A percentile compares a stretch with the other conserved stretches of the same genome.
These are phyloP conservation scores for Ligustrum vulgare DNA, from an alignment of 257 asterid species.

Conservation along the genomic window DNA sequence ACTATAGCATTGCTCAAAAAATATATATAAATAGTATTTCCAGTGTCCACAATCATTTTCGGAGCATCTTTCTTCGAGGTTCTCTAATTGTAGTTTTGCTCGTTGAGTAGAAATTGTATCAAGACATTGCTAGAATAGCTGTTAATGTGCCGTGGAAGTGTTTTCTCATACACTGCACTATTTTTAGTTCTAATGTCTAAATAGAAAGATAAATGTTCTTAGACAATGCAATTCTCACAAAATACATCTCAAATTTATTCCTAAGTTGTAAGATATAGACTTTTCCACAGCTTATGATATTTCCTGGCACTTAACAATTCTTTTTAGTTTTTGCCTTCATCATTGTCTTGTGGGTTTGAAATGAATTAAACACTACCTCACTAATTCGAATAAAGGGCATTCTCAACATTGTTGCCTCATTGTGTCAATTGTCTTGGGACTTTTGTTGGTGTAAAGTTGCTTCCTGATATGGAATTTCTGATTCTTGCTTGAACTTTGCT, in stretches of 20 bases:
- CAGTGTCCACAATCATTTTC: neutral
- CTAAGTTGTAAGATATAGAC: neutral
- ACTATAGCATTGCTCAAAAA: too few species aligned
- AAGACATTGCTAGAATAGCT: neutral
- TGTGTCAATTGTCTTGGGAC: constrained; percentile 5
- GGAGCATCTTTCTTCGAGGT: neutral
- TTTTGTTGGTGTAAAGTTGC: constrained; percentile 19
- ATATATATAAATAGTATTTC: neutral
- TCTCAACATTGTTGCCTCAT: neutral
- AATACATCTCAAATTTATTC: neutral
- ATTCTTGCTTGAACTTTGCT: constrained; percentile 16
- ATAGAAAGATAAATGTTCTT: neutral
- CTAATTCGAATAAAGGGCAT: neutral
- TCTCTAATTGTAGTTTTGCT: neutral
- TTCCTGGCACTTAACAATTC: neutral
- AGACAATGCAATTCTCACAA: neutral
- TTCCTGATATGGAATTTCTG: constrained; percentile 12
- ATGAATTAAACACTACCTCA: neutral
- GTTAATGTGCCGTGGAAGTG: neutral
- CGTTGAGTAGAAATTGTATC: neutral
- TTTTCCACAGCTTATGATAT: neutral
- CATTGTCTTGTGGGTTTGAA: neutral
- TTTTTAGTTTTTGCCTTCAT: constrained; percentile 5
- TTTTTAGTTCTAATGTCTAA: neutral
- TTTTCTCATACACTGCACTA: neutral